A percentile compares a stretch with the other conserved stretches of the same genome.
Evolutionary conservation across 495 filamentous ascomycete species (phyloP).

Genomic region (Hypoxylon subgilvum): DNA sequence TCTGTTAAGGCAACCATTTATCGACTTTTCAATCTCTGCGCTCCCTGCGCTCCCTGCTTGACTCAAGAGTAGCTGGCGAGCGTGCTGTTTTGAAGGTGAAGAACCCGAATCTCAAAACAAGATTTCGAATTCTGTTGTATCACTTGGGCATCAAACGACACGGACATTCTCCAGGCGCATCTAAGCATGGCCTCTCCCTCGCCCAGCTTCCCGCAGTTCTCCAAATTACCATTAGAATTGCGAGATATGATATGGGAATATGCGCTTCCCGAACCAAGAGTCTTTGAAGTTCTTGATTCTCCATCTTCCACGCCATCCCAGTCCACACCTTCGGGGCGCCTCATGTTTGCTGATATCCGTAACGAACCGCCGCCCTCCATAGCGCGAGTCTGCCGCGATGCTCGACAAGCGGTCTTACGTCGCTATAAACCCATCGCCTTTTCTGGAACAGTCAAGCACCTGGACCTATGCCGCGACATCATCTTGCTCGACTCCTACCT

Average conservation of each 20-base stretch:
- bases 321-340: conserved; percentile 46
- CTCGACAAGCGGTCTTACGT: conserved; percentile 55
- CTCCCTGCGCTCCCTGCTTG: background rate
- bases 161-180: background rate
- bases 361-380: conserved; percentile 54
- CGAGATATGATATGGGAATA: conserved; percentile 50
- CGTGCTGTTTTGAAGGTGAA: conserved; percentile 16
- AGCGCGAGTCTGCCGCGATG: conserved; percentile 54
- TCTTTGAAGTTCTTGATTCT: conserved; percentile 56
- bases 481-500: conserved; percentile 58
- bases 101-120: background rate
- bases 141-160: background rate
- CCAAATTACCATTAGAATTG: conserved; percentile 36
- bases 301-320: conserved; percentile 48
- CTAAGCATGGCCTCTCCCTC: conserved; percentile 18
- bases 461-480: conserved; percentile 55
- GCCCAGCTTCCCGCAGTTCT: conserved; percentile 37
- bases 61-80: conserved; percentile 4
- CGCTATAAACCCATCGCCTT: conserved; percentile 55
- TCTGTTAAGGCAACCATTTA: conserved; percentile 14
- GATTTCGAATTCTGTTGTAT: background rate
- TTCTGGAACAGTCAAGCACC: conserved; percentile 53
- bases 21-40: conserved; percentile 2
- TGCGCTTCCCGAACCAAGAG: conserved; percentile 53
- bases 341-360: conserved; percentile 58